A percentile compares a stretch with the other conserved stretches of the same genome.
These are phyloP conservation scores for Cryomyces minteri DNA, from an alignment of 495 filamentous ascomycete species.

Conservation along the genomic window DNA sequence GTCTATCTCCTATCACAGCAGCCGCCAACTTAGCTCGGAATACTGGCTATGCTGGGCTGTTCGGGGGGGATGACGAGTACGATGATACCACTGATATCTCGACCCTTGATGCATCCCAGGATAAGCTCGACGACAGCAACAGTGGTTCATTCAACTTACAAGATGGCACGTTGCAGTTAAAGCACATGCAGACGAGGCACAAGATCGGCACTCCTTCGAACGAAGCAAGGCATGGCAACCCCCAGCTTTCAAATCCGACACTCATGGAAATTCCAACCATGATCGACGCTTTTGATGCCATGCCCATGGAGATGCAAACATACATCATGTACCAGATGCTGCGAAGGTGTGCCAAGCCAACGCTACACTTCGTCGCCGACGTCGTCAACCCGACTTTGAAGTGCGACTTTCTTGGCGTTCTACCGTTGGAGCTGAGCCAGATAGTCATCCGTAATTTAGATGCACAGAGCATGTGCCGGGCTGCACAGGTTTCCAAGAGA, in stretches of 20 bases:
- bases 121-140: background rate
- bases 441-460: constrained; percentile 81
- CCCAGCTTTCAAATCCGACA: constrained; percentile 22
- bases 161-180: background rate
- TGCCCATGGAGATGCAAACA: constrained; percentile 73
- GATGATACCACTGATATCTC: constrained; percentile 14
- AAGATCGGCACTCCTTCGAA: constrained; percentile 2
- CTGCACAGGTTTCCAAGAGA: constrained; percentile 83
- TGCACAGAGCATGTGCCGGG: constrained; percentile 70
- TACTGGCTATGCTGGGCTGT: constrained; percentile 2
- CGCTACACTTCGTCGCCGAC: constrained; percentile 77
- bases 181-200: background rate
- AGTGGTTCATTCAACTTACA: background rate
- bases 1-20: constrained; percentile 77
- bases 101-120: constrained; percentile 9
- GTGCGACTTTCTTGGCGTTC: constrained; percentile 70
- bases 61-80: constrained; percentile 6
- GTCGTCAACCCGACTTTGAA: constrained; percentile 93
- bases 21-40: constrained; percentile 38
- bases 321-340: constrained; percentile 95
- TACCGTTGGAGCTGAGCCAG: constrained; percentile 74
- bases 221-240: constrained; percentile 5
- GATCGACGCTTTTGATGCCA: constrained; percentile 75
- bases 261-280: constrained; percentile 64
- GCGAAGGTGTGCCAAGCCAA: constrained; percentile 72